Evolutionary conservation across 768 basidiomycete species (phyloP).

Genomic region (Suillus subluteus): DNA sequence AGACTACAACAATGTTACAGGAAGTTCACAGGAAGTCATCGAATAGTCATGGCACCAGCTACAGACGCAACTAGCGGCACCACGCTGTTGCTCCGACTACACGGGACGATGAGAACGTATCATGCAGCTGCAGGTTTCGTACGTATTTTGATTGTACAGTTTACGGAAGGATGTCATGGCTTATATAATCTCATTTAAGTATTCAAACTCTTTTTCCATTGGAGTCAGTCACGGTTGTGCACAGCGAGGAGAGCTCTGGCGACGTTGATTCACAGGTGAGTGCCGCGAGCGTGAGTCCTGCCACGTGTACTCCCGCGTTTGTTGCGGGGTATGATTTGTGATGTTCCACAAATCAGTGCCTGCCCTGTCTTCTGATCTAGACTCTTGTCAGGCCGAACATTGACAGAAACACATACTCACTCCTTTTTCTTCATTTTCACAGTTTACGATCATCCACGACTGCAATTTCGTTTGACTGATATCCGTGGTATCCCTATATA

Average conservation of each 20-base stretch:
- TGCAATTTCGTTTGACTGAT: background rate
- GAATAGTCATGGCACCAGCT: background rate
- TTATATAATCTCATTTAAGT: conserved; percentile 4
- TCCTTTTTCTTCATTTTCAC: background rate
- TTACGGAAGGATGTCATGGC: background rate
- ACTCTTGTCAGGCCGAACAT: background rate
- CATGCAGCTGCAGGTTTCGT: background rate
- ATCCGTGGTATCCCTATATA: background rate
- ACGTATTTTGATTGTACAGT: background rate
- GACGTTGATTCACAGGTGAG: background rate
- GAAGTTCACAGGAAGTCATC: background rate
- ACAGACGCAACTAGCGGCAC: background rate
- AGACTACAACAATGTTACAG: background rate
- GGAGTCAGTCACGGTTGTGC: background rate
- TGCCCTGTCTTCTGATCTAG: conserved; percentile 5
- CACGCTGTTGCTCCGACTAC: background rate
- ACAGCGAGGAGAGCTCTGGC: conserved; percentile 4
- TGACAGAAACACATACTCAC: background rate
- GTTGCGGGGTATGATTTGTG: background rate
- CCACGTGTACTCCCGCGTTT: background rate
- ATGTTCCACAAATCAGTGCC: conserved; percentile 3
- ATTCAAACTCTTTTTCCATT: background rate
- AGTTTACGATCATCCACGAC: background rate
- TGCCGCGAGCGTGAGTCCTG: background rate
- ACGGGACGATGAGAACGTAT: background rate